These are phyloP conservation scores for Podospora anserina DNA, from an alignment of 495 filamentous ascomycete species.

Conservation along the genomic window DNA sequence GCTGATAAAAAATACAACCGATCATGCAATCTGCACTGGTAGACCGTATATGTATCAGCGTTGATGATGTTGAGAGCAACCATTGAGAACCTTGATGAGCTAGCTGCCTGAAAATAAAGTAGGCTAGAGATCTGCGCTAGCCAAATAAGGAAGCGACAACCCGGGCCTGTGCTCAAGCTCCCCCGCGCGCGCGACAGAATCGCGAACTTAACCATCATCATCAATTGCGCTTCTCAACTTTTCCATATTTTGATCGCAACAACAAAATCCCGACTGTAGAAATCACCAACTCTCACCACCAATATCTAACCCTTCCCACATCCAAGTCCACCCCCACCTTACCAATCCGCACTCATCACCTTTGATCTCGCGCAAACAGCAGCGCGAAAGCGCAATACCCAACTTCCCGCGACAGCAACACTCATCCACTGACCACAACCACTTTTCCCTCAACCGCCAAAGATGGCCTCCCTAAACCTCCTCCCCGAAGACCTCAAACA, in stretches of 20 bases:
- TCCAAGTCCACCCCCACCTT: too few relatives aligned
- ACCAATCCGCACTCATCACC: background rate
- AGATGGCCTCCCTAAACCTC: slow-evolving; percentile 50
- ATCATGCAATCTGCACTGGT: background rate
- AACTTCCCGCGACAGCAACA: background rate
- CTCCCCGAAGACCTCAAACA: slow-evolving; percentile 63
- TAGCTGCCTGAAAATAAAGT: background rate
- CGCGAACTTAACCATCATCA: background rate
- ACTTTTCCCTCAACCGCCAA: background rate
- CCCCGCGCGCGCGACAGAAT: background rate
- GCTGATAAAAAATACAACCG: background rate
- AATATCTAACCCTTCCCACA: background rate
- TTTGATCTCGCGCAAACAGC: too few relatives aligned
- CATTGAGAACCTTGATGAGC: slow-evolving; percentile 2
- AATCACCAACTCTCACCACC: background rate
- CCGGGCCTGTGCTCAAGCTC: background rate
- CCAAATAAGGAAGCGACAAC: background rate
- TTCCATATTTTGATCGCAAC: background rate
- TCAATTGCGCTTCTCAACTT: background rate
- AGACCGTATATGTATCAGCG: background rate
- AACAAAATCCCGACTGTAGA: background rate
- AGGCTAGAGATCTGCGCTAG: background rate
- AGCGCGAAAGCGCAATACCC: background rate
- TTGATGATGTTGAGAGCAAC: background rate
- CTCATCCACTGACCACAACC: background rate